Evolutionary conservation across 768 basidiomycete genomes (phyloP), one percentile per base, ranked within the genome.

Genomic region (Solioccasus polychromus): DNA sequence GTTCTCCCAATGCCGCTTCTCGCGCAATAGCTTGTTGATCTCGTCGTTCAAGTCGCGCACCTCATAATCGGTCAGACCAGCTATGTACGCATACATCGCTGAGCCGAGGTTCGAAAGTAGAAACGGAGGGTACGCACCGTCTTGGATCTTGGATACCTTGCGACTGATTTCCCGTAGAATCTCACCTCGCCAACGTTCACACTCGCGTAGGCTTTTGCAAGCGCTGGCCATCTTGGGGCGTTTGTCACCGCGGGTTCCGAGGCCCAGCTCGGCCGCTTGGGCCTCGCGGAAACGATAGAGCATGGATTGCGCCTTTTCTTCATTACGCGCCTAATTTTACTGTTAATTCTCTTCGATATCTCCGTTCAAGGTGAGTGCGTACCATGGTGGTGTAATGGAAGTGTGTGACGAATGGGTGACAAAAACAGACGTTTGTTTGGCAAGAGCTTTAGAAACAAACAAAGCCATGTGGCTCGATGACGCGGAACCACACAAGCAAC

Each of bases 71-170:
- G 88, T 88, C 64, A 97, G 67, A 42, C 92, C 91, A 57, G 90
- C 94, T 97, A 58, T 37, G 49, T 18, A 19, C 26, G 12, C 28
- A 29, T 29, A 12, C 12, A 7, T 29, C 12, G 12, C 12, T 28
- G 7, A 28, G 28, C 12, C 28, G 12, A 7, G 12, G 12, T 28
- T 28, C 11, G 14, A 15, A 37, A 34, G 31, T 29, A 6, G 32
- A 31, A 19, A 42, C 1, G 20, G 32, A 45, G 8, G 15, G 17
- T 2, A 71, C 88, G 49, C 25, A 93, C 92, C 70, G 60, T 99
- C 95, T 66, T 99, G 95, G 36, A 98, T 98, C 68, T 98, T 97
- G 14, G 92, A 92, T 20, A 98, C 95, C 65, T 99, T 98, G 50
- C 95, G 65, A 62, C 90, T 92, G 39, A 97, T 93, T 61, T 99